Conservation (phyloP, 352 stramenopile genomes). For the Globisporangium radiosum region DNA sequence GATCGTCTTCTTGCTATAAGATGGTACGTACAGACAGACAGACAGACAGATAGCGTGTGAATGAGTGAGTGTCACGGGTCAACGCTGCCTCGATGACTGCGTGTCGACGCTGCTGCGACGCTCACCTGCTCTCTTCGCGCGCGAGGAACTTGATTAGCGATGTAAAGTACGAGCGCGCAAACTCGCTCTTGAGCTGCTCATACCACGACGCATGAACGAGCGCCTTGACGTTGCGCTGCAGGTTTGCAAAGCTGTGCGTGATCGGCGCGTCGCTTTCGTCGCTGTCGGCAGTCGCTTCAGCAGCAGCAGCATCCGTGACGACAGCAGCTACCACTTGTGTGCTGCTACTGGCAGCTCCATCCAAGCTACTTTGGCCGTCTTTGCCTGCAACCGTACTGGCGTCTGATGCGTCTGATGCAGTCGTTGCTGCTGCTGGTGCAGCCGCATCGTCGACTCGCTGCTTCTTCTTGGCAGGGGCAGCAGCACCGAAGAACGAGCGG, state of each 20-base stretch:
- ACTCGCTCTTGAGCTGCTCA: constrained; percentile 41
- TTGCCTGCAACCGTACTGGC: no score
- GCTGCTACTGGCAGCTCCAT: no score
- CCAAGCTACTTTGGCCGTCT: no score
- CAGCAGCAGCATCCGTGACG: background rate
- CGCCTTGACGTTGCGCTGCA: constrained; percentile 23
- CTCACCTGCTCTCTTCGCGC: constrained; percentile 36
- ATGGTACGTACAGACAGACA: no score
- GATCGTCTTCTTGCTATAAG: constrained; percentile 56
- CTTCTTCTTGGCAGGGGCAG: constrained; percentile 21
- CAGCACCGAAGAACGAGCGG: constrained; percentile 46
- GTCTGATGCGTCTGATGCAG: no score
- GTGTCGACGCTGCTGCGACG: no score
- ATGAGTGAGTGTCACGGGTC: background rate
- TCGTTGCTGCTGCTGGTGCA: no score
- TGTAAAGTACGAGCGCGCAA: constrained; percentile 39
- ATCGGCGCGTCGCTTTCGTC: constrained; percentile 7
- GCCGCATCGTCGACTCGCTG: constrained; percentile 3
- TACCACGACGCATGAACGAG: constrained; percentile 61
- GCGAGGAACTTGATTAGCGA: constrained; percentile 38
- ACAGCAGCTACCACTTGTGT: no score
- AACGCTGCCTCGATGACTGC: no score
- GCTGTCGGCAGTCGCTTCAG: background rate
- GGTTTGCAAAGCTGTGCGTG: constrained; percentile 27
- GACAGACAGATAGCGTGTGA: background rate